These are phyloP conservation scores for Cutaneotrichosporon sp. DNA, from an alignment of 1,284 basidiomycete species.

Conservation along the genomic window DNA sequence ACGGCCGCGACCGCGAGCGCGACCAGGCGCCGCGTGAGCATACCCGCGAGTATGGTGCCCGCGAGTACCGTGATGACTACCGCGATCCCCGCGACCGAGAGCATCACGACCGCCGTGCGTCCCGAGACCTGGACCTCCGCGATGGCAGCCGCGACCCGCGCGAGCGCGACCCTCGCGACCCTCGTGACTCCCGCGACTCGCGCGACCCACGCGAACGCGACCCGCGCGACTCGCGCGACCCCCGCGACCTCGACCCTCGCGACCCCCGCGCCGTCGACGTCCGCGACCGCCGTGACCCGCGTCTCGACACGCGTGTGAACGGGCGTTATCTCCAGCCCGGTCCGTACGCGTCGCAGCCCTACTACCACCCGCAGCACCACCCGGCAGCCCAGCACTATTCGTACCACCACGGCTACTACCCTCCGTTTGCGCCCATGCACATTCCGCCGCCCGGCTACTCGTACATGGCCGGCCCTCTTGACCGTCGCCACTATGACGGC, in stretches of 20 bases:
- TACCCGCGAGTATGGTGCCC: no score
- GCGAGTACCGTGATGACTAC: background rate
- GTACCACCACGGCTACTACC: slow-evolving; percentile 4
- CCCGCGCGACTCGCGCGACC: background rate
- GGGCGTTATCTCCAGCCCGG: background rate
- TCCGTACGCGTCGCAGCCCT: background rate
- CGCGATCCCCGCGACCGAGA: background rate
- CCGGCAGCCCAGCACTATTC: background rate
- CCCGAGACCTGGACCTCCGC: no score
- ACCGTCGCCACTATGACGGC: background rate
- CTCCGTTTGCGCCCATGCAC: background rate
- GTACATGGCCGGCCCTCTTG: background rate
- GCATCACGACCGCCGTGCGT: background rate
- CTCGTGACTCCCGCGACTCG: background rate
- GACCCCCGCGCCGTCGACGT: background rate
- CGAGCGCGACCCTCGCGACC: no score
- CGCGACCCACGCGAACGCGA: background rate
- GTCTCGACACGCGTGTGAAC: background rate
- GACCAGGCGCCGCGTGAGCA: slow-evolving; percentile 2
- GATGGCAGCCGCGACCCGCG: background rate
- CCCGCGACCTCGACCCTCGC: background rate
- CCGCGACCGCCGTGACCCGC: background rate
- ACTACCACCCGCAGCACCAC: background rate
- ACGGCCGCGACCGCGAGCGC: background rate
- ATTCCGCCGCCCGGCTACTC: background rate